These are phyloP conservation scores for Penicillium bialowiezense DNA, from an alignment of 495 filamentous ascomycete genomes.

Conservation along the genomic window DNA sequence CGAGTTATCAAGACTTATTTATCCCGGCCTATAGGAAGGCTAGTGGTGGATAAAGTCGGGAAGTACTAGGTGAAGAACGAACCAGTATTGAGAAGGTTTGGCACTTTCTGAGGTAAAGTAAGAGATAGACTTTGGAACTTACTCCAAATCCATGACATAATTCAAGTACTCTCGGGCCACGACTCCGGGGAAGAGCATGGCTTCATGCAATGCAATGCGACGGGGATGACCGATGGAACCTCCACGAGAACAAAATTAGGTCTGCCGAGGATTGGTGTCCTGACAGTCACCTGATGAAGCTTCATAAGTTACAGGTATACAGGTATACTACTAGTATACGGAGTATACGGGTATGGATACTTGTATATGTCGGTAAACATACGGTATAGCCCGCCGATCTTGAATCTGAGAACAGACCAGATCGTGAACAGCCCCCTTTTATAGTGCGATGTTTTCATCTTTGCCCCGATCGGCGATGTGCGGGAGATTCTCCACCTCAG, in stretches of 20 bases:
- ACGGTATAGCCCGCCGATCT: constrained; percentile 15
- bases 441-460: constrained; percentile 10
- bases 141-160: constrained; percentile 4
- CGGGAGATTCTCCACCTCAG: constrained; percentile 21
- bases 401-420: constrained; percentile 27
- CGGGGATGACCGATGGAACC: constrained; percentile 19
- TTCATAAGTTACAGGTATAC: background rate
- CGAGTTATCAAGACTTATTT: background rate
- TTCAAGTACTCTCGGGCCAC: constrained; percentile 4
- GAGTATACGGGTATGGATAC: background rate
- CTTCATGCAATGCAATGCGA: constrained; percentile 31
- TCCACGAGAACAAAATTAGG: constrained; percentile 16
- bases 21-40: background rate
- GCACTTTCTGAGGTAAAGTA: no score
- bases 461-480: constrained; percentile 25
- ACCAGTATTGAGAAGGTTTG: background rate
- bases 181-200: constrained; percentile 23
- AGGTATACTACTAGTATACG: constrained; percentile 1
- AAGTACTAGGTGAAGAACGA: background rate
- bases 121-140: no score
- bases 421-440: constrained; percentile 20
- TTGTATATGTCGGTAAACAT: background rate
- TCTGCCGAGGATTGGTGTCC: constrained; percentile 15
- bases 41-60: background rate
- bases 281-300: constrained; percentile 24